Base-by-base conservation (phyloP, 139 green algal genomes). In the Chlorella sp. region DNA sequence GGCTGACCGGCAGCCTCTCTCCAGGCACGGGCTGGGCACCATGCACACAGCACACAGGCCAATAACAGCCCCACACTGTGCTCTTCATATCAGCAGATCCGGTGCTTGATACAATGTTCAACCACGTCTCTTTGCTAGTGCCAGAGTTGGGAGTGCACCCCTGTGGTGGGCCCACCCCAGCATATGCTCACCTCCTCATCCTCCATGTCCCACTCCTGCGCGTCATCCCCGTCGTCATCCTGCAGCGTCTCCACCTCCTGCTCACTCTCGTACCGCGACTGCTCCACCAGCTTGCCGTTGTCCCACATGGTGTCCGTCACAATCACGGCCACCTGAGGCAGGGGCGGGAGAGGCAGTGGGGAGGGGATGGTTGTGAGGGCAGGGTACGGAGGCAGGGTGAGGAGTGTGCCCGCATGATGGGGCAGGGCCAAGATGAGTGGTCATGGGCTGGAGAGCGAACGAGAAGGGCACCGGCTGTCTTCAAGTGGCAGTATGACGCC, bases 131-230 rank as follows among this genome's bases (percentile, higher is more conserved):
- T n/a, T n/a, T n/a, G n/a, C n/a, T n/a, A n/a, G n/a, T n/a, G n/a
- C n/a, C n/a, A n/a, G n/a, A n/a, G n/a, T n/a, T n/a, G n/a, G n/a
- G n/a, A n/a, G n/a, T n/a, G n/a, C n/a, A n/a, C n/a, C n/a, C n/a
- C n/a, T n/a, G n/a, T n/a, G n/a, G n/a, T n/a, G n/a, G n/a, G n/a
- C n/a, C n/a, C n/a, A n/a, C n/a, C n/a, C n/a, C n/a, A n/a, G n/a
- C n/a, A n/a, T n/a, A n/a, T n/a, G 37, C 79, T n/a, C 79, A 85
- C 81, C 81, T 75, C 81, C 81, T 86, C 81, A 18, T 86, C 81
- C 57, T 75, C 57, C 48, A 71, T 28, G 81, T 71, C 81, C 81
- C 81, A 86, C 11, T 86, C 81, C 9, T 32, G 53, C 32, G 57
- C 57, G 14, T 86, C 81, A 32, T 36, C 57, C 57, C 18, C 32